These are phyloP conservation scores for Pulicaria dysenterica DNA, from an alignment of 129 eudicot genomes.

Conservation along the genomic window DNA sequence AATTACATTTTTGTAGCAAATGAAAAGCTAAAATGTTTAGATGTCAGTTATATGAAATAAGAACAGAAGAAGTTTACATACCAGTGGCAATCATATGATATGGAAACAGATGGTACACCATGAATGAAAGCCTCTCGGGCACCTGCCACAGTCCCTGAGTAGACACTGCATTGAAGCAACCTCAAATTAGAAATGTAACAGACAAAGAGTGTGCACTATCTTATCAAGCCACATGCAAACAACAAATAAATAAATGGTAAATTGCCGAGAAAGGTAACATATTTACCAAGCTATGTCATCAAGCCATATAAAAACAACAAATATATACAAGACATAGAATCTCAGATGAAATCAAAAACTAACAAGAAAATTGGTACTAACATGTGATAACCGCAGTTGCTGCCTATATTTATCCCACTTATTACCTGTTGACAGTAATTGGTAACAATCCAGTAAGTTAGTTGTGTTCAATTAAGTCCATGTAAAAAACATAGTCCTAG, in stretches of 20 bases:
- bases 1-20: too few species aligned
- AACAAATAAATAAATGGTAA: background rate
- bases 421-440: conserved; percentile 60
- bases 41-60: too few species aligned
- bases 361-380: conserved; percentile 43
- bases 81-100: conserved; percentile 74
- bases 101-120: conserved; percentile 73
- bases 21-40: too few species aligned
- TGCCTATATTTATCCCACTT: conserved; percentile 95
- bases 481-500: too few species aligned
- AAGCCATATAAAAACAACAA: too few species aligned
- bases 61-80: conserved; percentile 37
- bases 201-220: background rate
- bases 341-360: too few species aligned
- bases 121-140: conserved; percentile 90
- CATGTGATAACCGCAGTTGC: conserved; percentile 93
- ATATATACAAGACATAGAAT: too few species aligned
- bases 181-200: conserved; percentile 21
- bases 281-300: too few species aligned
- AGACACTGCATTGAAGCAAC: conserved; percentile 54
- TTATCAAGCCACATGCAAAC: background rate
- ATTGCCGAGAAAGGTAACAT: too few species aligned
- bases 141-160: conserved; percentile 97
- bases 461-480: too few species aligned
- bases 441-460: conserved; percentile 1